Evolutionary conservation across 495 filamentous ascomycete species (phyloP).

Genomic region (Parmelia sp.): DNA sequence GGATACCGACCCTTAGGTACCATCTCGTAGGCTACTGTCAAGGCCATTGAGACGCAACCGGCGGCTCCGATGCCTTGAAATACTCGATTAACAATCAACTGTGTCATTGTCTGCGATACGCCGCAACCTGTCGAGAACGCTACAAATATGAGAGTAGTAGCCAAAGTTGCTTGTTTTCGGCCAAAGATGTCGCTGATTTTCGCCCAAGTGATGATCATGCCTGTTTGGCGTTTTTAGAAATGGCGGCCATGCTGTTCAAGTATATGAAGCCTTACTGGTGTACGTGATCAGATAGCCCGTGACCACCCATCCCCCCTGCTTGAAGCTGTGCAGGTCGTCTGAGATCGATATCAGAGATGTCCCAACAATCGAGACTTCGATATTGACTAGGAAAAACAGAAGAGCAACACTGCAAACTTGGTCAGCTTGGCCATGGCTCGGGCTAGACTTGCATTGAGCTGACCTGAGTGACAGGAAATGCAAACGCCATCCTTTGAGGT

Average conservation of each 20-base stretch:
- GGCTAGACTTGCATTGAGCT: background rate
- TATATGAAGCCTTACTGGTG: conserved; percentile 35
- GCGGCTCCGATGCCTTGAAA: conserved; percentile 54
- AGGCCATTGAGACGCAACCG: conserved; percentile 41
- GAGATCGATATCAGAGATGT: conserved; percentile 57
- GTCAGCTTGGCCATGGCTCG: no score
- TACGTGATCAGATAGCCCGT: conserved; percentile 53
- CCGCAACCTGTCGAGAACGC: conserved; percentile 53
- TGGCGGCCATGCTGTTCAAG: background rate
- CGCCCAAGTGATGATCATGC: conserved; percentile 53
- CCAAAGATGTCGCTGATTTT: conserved; percentile 48
- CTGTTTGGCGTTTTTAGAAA: conserved; percentile 19
- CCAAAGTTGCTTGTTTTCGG: conserved; percentile 45
- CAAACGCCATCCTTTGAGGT: conserved; percentile 2
- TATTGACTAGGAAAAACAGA: conserved; percentile 52
- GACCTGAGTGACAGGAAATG: background rate
- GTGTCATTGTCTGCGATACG: conserved; percentile 42
- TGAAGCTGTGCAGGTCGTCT: conserved; percentile 46
- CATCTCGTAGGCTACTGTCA: conserved; percentile 50
- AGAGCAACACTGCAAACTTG: conserved; percentile 40
- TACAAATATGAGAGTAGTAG: conserved; percentile 47
- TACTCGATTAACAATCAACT: conserved; percentile 51
- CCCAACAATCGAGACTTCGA: conserved; percentile 59
- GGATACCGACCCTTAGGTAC: conserved; percentile 30
- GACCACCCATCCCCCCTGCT: conserved; percentile 51